phyloP scores from a whole-genome alignment of 2,329 filamentous ascomycete species.

The Stagonosporopsis cucurbitacearum region DNA sequence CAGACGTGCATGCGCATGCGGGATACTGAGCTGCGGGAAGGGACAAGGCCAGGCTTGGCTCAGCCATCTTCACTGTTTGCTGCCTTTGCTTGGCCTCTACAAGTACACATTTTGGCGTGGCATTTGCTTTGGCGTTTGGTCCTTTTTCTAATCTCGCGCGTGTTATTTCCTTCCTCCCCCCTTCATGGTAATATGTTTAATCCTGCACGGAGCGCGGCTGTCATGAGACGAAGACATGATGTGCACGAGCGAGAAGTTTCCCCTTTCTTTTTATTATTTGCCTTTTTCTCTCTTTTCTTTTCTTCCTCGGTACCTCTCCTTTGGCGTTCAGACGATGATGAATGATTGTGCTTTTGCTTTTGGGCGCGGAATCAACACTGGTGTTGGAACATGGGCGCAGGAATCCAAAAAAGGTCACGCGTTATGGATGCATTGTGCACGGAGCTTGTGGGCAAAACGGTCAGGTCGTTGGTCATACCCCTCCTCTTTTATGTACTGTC shows the following conservation, averaged over 20 bases:
- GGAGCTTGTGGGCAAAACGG: constrained; percentile 38
- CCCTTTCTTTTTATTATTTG: constrained; percentile 14
- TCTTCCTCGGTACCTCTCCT: constrained; percentile 5
- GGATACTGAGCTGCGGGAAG: constrained; percentile 40
- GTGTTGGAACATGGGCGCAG: constrained; percentile 25
- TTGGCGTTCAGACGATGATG: constrained; percentile 12
- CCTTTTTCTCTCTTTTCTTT: no score
- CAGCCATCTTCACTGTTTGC: not conserved
- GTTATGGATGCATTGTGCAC: constrained; percentile 34
- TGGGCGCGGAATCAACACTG: constrained; percentile 22
- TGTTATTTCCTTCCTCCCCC: constrained; percentile 7
- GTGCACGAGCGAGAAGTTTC: constrained; percentile 34
- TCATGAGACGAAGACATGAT: constrained; percentile 35
- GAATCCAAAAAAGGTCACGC: constrained; percentile 21
- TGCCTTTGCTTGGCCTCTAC: not conserved
- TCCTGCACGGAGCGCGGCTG: constrained; percentile 29
- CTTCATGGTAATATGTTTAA: constrained; percentile 33
- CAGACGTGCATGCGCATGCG: constrained; percentile 51
- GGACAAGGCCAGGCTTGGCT: not conserved
- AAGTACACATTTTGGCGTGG: constrained; percentile 2
- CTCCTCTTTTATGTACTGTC: constrained; percentile 36
- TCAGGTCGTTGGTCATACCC: constrained; percentile 28
- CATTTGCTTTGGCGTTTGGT: constrained; percentile 5
- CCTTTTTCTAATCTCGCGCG: constrained; percentile 5
- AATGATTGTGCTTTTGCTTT: constrained; percentile 7